These are phyloP conservation scores for Daldinia concentrica DNA, from an alignment of 495 filamentous ascomycete genomes.

Conservation along the genomic window DNA sequence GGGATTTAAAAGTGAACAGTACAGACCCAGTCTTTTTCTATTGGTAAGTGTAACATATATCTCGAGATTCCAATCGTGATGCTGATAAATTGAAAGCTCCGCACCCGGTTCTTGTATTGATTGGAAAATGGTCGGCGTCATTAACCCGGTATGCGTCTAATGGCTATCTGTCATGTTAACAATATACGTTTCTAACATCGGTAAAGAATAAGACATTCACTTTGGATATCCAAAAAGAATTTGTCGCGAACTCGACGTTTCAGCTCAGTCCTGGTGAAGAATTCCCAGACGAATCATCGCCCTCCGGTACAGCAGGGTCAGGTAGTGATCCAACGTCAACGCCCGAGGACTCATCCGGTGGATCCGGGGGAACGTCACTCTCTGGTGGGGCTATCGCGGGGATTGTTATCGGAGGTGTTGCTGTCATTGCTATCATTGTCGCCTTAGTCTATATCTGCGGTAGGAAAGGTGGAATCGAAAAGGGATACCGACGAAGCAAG, in stretches of 20 bases:
- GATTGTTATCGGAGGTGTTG: constrained; percentile 56
- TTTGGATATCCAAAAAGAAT: constrained; percentile 45
- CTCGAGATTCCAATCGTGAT: background rate
- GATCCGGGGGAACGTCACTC: constrained; percentile 19
- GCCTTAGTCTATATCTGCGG: constrained; percentile 56
- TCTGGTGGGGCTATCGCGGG: constrained; percentile 57
- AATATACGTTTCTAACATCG: constrained; percentile 5
- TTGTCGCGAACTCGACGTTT: constrained; percentile 42
- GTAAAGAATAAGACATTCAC: constrained; percentile 41
- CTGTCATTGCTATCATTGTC: constrained; percentile 49
- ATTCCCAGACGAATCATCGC: constrained; percentile 45
- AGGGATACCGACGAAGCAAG: constrained; percentile 36
- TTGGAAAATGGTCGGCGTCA: constrained; percentile 59
- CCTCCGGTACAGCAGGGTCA: constrained; percentile 3
- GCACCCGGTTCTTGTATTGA: constrained; percentile 48
- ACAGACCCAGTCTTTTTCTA: constrained; percentile 70
- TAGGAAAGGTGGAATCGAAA: constrained; percentile 48
- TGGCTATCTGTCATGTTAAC: background rate
- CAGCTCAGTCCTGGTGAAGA: constrained; percentile 53
- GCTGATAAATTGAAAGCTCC: constrained; percentile 13
- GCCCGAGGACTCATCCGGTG: constrained; percentile 1
- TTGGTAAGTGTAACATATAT: constrained; percentile 45
- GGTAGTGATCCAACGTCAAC: constrained; percentile 1
- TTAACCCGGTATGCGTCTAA: constrained; percentile 51
- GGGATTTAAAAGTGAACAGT: constrained; percentile 58